Percentiles rank a stretch among this genome's conserved stretches.
These are phyloP conservation scores for Allium fistulosum DNA, from an alignment of 106 monocot species.

Conservation along the genomic window DNA sequence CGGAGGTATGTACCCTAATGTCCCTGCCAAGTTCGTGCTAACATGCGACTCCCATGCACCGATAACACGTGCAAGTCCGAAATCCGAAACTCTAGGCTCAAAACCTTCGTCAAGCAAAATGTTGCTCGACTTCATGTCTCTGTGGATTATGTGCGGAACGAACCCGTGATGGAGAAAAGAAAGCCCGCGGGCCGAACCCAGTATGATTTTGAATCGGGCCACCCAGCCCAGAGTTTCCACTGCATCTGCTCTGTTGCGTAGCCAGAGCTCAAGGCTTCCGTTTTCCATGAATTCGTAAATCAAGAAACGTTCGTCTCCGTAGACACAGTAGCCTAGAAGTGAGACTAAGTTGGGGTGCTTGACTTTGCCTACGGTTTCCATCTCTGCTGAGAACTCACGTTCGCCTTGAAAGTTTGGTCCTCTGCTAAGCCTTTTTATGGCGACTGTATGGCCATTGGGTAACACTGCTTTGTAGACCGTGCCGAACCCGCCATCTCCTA, in stretches of 20 bases:
- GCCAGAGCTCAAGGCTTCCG: slow-evolving; percentile 79
- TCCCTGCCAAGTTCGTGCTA: slow-evolving; percentile 83
- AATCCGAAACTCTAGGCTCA: slow-evolving; percentile 78
- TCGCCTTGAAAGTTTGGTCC: slow-evolving; percentile 65
- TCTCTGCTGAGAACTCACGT: slow-evolving; percentile 89
- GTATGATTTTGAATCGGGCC: slow-evolving; percentile 58
- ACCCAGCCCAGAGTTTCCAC: slow-evolving; percentile 63
- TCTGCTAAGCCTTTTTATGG: slow-evolving; percentile 64
- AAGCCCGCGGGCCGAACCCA: slow-evolving; percentile 70
- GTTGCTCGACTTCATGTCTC: slow-evolving; percentile 97
- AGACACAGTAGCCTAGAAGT: slow-evolving; percentile 86
- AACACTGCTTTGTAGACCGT: slow-evolving; percentile 78
- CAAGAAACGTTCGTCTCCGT: slow-evolving; percentile 71
- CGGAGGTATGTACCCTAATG: slow-evolving; percentile 88
- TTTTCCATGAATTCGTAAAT: slow-evolving; percentile 94
- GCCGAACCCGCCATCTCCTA: slow-evolving; percentile 89
- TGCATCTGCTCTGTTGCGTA: slow-evolving; percentile 62
- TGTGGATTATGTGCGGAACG: slow-evolving; percentile 87
- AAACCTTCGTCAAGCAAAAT: slow-evolving; percentile 70
- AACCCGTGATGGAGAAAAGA: slow-evolving; percentile 85
- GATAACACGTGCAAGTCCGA: slow-evolving; percentile 82
- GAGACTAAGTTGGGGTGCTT: slow-evolving; percentile 72
- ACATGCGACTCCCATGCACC: slow-evolving; percentile 86
- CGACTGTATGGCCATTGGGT: slow-evolving; percentile 37
- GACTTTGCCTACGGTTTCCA: slow-evolving; percentile 95